phyloP scores from a whole-genome alignment of 805 yeast genomes.

The Torulaspora indica region DNA sequence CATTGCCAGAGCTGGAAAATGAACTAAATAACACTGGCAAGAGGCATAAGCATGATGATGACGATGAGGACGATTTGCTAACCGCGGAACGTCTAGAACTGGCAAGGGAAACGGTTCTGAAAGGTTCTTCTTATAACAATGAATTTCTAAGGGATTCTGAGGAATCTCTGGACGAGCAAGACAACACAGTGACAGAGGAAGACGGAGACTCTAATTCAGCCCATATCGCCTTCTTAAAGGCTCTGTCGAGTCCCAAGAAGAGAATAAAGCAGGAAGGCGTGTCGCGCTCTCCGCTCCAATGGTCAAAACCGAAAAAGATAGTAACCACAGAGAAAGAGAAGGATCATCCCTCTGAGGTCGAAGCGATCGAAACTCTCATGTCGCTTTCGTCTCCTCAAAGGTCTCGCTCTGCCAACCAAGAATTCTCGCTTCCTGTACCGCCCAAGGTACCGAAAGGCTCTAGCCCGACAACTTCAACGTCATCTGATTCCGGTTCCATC shows the following conservation, averaged over 20 bases:
- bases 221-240: slow-evolving; percentile 39
- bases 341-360: slow-evolving; percentile 36
- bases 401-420: slow-evolving; percentile 17
- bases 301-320: slow-evolving; percentile 10
- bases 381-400: slow-evolving; percentile 38
- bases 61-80: slow-evolving; percentile 1
- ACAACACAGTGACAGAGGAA: slow-evolving; percentile 16
- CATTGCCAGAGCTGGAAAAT: slow-evolving; percentile 27
- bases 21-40: slow-evolving; percentile 16
- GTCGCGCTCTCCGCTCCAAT: slow-evolving; percentile 14
- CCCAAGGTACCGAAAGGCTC: slow-evolving; percentile 6
- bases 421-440: slow-evolving; percentile 14
- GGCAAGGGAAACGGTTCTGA: slow-evolving; percentile 7
- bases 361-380: slow-evolving; percentile 42
- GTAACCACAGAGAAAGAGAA: slow-evolving; percentile 8
- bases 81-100: slow-evolving; percentile 2
- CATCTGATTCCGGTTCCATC: slow-evolving; percentile 16
- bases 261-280: slow-evolving; percentile 10
- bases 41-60: slow-evolving; percentile 9
- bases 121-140: slow-evolving; percentile 13
- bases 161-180: slow-evolving; percentile 10
- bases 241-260: slow-evolving; percentile 37
- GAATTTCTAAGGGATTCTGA: slow-evolving; percentile 15
- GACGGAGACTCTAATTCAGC: slow-evolving; percentile 37
- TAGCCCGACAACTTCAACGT: slow-evolving; percentile 11